phyloP scores from a whole-genome alignment of 495 filamentous ascomycete genomes.

The Cercophora sp. region DNA sequence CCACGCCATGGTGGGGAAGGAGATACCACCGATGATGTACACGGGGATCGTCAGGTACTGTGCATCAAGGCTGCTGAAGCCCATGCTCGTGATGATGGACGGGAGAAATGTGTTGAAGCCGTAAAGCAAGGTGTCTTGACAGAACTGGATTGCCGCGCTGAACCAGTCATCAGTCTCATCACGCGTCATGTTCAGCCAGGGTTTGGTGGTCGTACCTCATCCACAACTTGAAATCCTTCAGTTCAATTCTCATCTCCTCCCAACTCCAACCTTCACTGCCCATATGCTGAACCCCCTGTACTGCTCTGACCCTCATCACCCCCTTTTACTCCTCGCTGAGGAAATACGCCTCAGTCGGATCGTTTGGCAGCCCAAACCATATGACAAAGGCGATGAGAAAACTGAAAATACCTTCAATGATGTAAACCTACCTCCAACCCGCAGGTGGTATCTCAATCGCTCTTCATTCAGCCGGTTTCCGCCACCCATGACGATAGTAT shows the following conservation, averaged over 20 bases:
- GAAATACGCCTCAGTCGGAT: slow-evolving; percentile 44
- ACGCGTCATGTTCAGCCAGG: slow-evolving; percentile 9
- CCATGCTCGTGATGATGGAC: slow-evolving; percentile 50
- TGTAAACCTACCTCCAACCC: slow-evolving; percentile 78
- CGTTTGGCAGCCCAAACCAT: slow-evolving; percentile 58
- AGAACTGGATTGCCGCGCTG: slow-evolving; percentile 49
- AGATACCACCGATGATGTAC: slow-evolving; percentile 36
- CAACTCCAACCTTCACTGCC: slow-evolving; percentile 48
- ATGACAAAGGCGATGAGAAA: slow-evolving; percentile 56
- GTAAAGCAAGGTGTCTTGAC: slow-evolving; percentile 50
- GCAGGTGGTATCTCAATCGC: slow-evolving; percentile 61
- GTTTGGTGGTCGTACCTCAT: slow-evolving; percentile 12
- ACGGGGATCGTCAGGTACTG: slow-evolving; percentile 40
- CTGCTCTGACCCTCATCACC: slow-evolving; percentile 45
- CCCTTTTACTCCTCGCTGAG: slow-evolving; percentile 47
- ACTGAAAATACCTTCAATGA: slow-evolving; percentile 69
- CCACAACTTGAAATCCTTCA: slow-evolving; percentile 35
- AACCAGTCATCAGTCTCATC: neutral
- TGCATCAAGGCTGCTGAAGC: slow-evolving; percentile 45
- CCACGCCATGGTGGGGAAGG: slow-evolving; percentile 39
- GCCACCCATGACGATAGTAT: too few species aligned
- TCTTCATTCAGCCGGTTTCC: slow-evolving; percentile 62
- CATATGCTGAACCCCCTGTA: slow-evolving; percentile 35
- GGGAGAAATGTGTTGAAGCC: slow-evolving; percentile 60
- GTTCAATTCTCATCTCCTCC: slow-evolving; percentile 45